These are phyloP conservation scores for Agrocybe praecox DNA, from an alignment of 768 basidiomycete genomes.

Conservation along the genomic window DNA sequence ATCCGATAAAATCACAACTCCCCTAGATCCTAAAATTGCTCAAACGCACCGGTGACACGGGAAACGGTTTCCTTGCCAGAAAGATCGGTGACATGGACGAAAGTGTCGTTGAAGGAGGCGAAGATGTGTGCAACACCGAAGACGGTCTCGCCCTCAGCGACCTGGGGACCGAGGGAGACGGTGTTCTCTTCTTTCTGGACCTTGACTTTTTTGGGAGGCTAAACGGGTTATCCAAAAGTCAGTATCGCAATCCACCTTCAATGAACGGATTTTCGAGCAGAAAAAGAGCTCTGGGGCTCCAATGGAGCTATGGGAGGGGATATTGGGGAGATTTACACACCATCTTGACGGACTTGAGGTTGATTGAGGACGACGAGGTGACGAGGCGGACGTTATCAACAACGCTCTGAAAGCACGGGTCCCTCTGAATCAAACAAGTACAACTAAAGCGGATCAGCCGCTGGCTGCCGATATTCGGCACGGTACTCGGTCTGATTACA, in stretches of 20 bases:
- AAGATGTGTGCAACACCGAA: constrained; percentile 99
- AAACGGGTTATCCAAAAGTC: constrained; percentile 49
- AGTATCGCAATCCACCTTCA: constrained; percentile 52
- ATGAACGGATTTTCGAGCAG: constrained; percentile 5
- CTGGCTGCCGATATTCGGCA: neutral
- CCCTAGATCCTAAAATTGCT: neutral
- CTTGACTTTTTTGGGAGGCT: constrained; percentile 87
- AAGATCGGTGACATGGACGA: constrained; percentile 98
- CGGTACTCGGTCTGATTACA: neutral
- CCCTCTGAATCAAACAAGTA: neutral
- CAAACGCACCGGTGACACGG: constrained; percentile 85
- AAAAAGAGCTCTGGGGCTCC: constrained; percentile 10
- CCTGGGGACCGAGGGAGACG: constrained; percentile 93
- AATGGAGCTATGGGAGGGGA: constrained; percentile 5
- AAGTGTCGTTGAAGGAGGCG: constrained; percentile 99
- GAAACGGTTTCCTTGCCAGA: constrained; percentile 99
- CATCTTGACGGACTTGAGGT: constrained; percentile 38
- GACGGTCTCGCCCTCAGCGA: constrained; percentile 94
- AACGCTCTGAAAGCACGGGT: neutral
- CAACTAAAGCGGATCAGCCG: neutral
- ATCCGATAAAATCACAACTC: constrained; percentile 1
- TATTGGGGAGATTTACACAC: constrained; percentile 28
- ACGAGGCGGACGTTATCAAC: constrained; percentile 8
- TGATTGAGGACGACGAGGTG: constrained; percentile 27
- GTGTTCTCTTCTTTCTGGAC: constrained; percentile 78